Evolutionary conservation across 352 stramenopile species (phyloP), one percentile per base, ranked within the genome.

Genomic region (Phytophthora rubi): DNA sequence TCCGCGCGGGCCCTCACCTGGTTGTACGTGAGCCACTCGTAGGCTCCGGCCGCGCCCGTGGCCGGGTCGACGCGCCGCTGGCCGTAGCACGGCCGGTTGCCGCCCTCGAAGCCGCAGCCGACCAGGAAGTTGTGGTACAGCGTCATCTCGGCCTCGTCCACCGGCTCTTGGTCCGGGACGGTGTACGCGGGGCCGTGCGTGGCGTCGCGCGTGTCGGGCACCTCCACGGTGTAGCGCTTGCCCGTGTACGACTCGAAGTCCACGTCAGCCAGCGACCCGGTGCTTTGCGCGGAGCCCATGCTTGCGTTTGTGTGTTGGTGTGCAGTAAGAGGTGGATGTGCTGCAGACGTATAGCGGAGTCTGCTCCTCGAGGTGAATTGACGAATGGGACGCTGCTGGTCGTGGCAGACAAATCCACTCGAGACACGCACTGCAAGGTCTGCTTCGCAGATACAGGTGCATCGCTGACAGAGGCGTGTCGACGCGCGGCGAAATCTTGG

Each of bases 21-120:
- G 62, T 67, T 75, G 70, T 85, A 87, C 32, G 76, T 88, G 21
- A 87, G 15, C 80, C 80, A 90, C 55, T 80, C 71, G 77, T 80
- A 89, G 2, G 45, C 16, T 7, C 76, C 79, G 0, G 75, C 74
- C 26, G 73, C 48, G 45, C 69, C 76, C 44, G 72, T 80, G 15
- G 53, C 62, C 1, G 61, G 55, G 58, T 77, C 73, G n/a, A 86
- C 53, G 37, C 51, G 28, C 45, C 82, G 82, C 56, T 74, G 83
- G 56, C 83, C 83, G 59, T 68, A 70, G 45, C 62, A 70, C 1
- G 62, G 62, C 10, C 62, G 56, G 18, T 44, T 30, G 47, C 62
- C 62, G 58, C 68, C 67, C 0, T 82, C 71, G 18, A 77, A 53
- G 18, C 23, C 45, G 49, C 62, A 66, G n/a, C 76, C 73, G 16